Conservation (phyloP, 345 rosid species). For the Syzygium aromaticum region DNA sequence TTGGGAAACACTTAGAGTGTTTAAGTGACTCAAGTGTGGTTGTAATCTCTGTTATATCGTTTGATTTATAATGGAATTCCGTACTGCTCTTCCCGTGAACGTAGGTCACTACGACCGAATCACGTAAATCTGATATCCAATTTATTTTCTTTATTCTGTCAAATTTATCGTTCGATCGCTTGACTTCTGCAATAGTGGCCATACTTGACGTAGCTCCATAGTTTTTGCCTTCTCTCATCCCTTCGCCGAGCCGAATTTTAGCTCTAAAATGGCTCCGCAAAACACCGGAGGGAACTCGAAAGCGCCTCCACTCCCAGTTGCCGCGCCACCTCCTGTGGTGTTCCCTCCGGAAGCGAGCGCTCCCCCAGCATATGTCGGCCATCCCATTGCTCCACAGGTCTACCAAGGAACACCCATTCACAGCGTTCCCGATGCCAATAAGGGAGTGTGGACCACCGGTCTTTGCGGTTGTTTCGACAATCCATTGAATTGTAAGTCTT, state of each 20-base stretch:
- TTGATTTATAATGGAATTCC: too few relatives aligned
- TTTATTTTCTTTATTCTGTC: too few relatives aligned
- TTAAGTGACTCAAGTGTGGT: too few relatives aligned
- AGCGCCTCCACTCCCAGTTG: background rate
- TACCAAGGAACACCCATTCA: background rate
- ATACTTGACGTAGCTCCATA: background rate
- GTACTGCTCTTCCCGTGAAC: too few relatives aligned
- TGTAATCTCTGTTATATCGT: too few relatives aligned
- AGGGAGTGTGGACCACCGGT: constrained; percentile 7
- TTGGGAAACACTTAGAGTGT: too few relatives aligned
- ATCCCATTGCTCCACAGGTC: background rate
- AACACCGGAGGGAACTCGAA: background rate
- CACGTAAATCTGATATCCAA: too few relatives aligned
- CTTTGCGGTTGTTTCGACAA: constrained; percentile 15
- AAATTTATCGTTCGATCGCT: too few relatives aligned
- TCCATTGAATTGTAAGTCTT: constrained; percentile 1
- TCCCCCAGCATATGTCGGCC: background rate
- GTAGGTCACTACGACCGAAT: too few relatives aligned
- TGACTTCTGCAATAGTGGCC: too few relatives aligned
- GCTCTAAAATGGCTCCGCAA: background rate
- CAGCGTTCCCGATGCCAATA: background rate
- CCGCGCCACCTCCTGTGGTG: background rate
- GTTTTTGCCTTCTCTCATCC: background rate
- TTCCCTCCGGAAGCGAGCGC: background rate
- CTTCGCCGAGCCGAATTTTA: background rate